Base-by-base conservation (phyloP, 2,329 filamentous ascomycete genomes). In the Hypoxylon sp. region DNA sequence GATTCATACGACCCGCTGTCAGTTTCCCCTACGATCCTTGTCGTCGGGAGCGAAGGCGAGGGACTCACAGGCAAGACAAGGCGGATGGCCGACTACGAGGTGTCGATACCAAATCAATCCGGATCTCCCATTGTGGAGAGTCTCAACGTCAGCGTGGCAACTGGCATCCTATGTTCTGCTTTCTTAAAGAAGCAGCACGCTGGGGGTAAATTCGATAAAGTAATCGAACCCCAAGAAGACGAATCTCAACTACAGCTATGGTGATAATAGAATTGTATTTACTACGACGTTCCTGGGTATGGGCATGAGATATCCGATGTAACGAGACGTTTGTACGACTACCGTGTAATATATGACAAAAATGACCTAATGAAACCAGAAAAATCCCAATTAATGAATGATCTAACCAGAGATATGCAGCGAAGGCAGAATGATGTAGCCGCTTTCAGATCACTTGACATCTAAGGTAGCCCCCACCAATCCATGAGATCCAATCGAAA, bases 61-160 rank as follows among this genome's bases (percentile, higher is more conserved):
- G 94, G 94, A 0, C 79, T 97, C 50, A 83, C 87, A n/a, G 83
- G 84, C 57, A 84, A 86, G 62, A 80, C 96, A 67, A 88, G 88
- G 72, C 87, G 86, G 46, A 85, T 88, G 63, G 91, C 92, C 0
- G 89, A 97, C 72, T 84, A 83, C 31, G 84, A 90, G 72, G 74
- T 91, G 3, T 88, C 90, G 6, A 93, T 99, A 59, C 86, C 85
- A 71, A 87, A 78, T 78, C 86, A 79, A 79, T 81, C 72, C 71
- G 85, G 79, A 46, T 83, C 75, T 77, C 86, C 75, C 78, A 89
- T 72, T 77, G 89, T 99, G 2, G 95, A 98, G 79, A 97, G 94
- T 79, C 81, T 99, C 78, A 98, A 99, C 77, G 96, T 98, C 42
- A 93, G 93, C 76, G 94, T 97, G 19, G 95, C 96, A 1, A 89